Conservation (phyloP, 2,329 filamentous ascomycete genomes). For the Microthyrium microscopicum region DNA sequence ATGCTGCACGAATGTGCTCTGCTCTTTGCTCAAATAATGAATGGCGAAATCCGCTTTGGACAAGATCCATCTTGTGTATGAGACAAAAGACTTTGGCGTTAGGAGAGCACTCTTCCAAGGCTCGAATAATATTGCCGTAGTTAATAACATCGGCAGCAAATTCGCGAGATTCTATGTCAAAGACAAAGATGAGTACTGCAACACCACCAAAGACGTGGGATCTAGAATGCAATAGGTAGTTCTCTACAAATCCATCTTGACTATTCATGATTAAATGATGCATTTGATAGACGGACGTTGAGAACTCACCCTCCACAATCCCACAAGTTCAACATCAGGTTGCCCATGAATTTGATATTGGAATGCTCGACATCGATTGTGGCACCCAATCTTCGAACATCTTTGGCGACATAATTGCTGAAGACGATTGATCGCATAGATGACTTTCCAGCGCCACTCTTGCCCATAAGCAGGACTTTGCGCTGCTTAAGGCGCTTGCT, state of each 20-base stretch:
- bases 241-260: constrained; percentile 97
- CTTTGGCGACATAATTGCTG: constrained; percentile 94
- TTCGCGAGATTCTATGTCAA: constrained; percentile 93
- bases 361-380: constrained; percentile 98
- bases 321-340: constrained; percentile 93
- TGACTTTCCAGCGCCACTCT: constrained; percentile 92
- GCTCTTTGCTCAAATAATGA: constrained; percentile 74
- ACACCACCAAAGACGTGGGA: constrained; percentile 94
- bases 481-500: constrained; percentile 33
- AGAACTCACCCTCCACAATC: constrained; percentile 69
- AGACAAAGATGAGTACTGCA: constrained; percentile 95
- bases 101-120: constrained; percentile 70
- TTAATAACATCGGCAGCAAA: constrained; percentile 85
- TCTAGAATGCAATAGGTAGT: constrained; percentile 89
- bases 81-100: constrained; percentile 79
- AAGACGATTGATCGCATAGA: constrained; percentile 99
- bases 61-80: constrained; percentile 97
- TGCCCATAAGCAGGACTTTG: constrained; percentile 52
- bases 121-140: constrained; percentile 79
- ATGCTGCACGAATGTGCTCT: constrained; percentile 58
- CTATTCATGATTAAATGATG: constrained; percentile 24
- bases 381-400: constrained; percentile 79
- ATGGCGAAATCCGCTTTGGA: constrained; percentile 63
- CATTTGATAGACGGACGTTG: neutral
- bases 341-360: constrained; percentile 96